A percentile compares a stretch with the other conserved stretches of the same genome.
These are phyloP conservation scores for Collybia nuda DNA, from an alignment of 768 basidiomycete species.

Conservation along the genomic window DNA sequence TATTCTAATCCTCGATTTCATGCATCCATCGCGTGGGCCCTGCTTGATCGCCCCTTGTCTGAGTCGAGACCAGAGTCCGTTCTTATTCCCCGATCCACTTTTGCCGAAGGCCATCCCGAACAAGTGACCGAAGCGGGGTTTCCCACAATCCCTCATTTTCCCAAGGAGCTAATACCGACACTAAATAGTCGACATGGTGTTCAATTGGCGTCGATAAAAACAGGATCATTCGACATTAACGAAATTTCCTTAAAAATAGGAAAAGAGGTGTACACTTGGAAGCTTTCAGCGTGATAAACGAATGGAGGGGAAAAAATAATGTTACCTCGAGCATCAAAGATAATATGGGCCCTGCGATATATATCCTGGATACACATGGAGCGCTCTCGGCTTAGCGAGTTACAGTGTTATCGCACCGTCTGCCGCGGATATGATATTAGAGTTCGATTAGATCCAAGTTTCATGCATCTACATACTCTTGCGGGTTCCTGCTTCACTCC, in stretches of 20 bases:
- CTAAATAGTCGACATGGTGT: slow-evolving; percentile 51
- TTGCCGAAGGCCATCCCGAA: slow-evolving; percentile 5
- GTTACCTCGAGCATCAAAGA: background rate
- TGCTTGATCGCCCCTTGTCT: slow-evolving; percentile 41
- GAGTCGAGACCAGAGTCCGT: background rate
- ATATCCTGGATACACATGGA: too few relatives aligned
- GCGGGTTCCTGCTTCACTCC: too few relatives aligned
- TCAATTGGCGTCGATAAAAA: slow-evolving; percentile 38
- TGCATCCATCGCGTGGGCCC: slow-evolving; percentile 85
- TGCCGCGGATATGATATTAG: background rate
- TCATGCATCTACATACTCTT: too few relatives aligned
- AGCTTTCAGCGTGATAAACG: slow-evolving; percentile 24
- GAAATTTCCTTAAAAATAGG: slow-evolving; percentile 69
- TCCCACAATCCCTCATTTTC: slow-evolving; percentile 52
- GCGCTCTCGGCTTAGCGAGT: too few relatives aligned
- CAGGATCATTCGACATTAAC: slow-evolving; percentile 52
- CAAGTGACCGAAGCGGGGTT: slow-evolving; percentile 26
- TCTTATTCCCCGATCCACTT: slow-evolving; percentile 2
- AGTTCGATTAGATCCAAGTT: too few relatives aligned
- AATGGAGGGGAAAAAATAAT: background rate
- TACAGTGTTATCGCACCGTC: background rate
- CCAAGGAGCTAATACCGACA: slow-evolving; percentile 39
- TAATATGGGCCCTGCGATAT: too few relatives aligned
- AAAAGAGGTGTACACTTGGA: slow-evolving; percentile 58
- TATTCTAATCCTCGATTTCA: slow-evolving; percentile 85